Evolutionary conservation across 2,329 filamentous ascomycete species (phyloP), one percentile per base, ranked within the genome.

Genomic region (Coleophoma eucalyptorum): DNA sequence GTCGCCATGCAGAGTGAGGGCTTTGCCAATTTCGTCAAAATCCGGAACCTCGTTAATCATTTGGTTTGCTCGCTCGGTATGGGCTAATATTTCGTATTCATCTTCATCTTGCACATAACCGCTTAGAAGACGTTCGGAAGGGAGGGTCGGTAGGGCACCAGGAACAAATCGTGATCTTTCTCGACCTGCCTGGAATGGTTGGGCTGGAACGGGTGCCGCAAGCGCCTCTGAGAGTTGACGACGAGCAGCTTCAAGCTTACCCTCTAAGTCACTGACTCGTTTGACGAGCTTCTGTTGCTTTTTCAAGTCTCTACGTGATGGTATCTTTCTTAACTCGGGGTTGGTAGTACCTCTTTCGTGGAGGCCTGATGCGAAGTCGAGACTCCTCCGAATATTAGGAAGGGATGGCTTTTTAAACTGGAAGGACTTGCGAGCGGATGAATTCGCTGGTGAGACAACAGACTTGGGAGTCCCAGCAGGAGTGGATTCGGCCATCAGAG

Each of bases 181-280:
- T 58, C 65, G 37, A 63, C 65, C 21, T 58, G 51, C 8, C 49
- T 50, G 41, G 54, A 57, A 15, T 53, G 57, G 40, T 54, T 52
- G 47, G 43, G 55, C 33, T 61, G 64, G 53, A 62, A 58, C 58
- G 4, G 59, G 55, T 35, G 76, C 71, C 11, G 67, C 68, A 15
- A 79, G 65, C 37, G 76, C 69, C 5, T 75, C 67, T 32, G 72
- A 69, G 20, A 85, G 71, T 63, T 85, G 77, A 45, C 72, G 72
- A 33, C 79, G 72, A 8, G 80, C 80, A 34, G 72, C 71, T 15
- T 78, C 69, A 31, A 85, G 72, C 61, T 84, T 83, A 12, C 69
- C 63, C 58, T 86, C 81, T 12, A 85, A 72, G 55, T 84, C 75
- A 56, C 79, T 83, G 31, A 85, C 80, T 48, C 79, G 74, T 66